A percentile compares a stretch with the other conserved stretches of the same genome.
Evolutionary conservation across 2,329 filamentous ascomycete species (phyloP).

Genomic region (Stagonosporopsis rhizophila): DNA sequence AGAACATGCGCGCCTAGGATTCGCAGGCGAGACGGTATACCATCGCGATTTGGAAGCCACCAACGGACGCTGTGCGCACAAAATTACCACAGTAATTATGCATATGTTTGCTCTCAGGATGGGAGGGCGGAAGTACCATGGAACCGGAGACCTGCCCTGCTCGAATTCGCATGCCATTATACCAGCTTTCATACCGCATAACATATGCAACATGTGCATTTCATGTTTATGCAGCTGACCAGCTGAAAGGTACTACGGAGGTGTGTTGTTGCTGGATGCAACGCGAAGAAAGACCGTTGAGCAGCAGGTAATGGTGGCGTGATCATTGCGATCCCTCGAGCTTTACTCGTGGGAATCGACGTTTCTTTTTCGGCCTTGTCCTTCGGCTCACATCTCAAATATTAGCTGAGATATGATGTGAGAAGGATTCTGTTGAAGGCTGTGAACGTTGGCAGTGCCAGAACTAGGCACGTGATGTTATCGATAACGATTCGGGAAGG

Average conservation of each 20-base stretch:
- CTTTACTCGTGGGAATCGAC: background rate
- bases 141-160: background rate
- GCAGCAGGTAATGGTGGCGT: background rate
- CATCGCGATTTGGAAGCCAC: too few relatives aligned
- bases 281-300: background rate
- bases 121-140: background rate
- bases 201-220: background rate
- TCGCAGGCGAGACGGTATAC: too few relatives aligned
- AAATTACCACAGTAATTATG: background rate
- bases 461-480: conserved; percentile 14
- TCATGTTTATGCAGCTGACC: background rate
- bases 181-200: background rate
- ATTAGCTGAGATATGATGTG: background rate
- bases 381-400: background rate
- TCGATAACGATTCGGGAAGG: conserved; percentile 13
- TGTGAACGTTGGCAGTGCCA: background rate
- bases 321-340: background rate
- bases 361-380: background rate
- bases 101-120: background rate
- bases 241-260: background rate
- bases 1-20: too few relatives aligned
- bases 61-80: background rate
- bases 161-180: background rate
- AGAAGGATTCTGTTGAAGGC: background rate
- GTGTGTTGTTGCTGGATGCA: background rate